Evolutionary conservation across 1,139 yeast genomes (phyloP).

Genomic region (Suhomyces coccinellae): DNA sequence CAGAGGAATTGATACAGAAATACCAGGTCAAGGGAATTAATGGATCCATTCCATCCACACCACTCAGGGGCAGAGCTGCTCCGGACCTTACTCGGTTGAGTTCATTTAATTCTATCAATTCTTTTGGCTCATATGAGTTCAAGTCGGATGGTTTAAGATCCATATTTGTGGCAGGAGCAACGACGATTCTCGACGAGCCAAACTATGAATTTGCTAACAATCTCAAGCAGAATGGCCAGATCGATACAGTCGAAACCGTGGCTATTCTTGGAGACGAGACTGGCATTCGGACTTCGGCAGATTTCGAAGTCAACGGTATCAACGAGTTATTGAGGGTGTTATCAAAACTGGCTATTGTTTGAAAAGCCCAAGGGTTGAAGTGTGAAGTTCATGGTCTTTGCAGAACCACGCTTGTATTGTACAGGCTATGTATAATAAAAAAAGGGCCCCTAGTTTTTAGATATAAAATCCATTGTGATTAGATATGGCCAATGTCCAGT

Average conservation of each 20-base stretch:
- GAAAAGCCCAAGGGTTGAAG: no score
- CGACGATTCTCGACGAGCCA: conserved; percentile 69
- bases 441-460: no score
- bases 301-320: conserved; percentile 70
- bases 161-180: conserved; percentile 65
- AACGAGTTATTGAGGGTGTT: conserved; percentile 68
- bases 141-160: conserved; percentile 28
- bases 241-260: conserved; percentile 56
- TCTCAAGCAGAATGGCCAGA: conserved; percentile 33
- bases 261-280: conserved; percentile 47
- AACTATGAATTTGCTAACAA: conserved; percentile 61
- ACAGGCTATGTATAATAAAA: no score
- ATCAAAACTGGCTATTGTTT: conserved; percentile 17
- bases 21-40: conserved; percentile 25
- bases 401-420: no score
- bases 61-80: conserved; percentile 5
- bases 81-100: not conserved
- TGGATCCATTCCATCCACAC: conserved; percentile 14
- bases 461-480: no score
- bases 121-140: not conserved
- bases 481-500: not conserved
- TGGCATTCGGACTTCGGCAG: conserved; percentile 59
- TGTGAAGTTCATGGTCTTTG: no score
- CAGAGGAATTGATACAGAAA: conserved; percentile 24
- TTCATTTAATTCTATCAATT: not conserved